Conservation (phyloP, 208 protist genomes). For the Leptomonas seymouri region DNA sequence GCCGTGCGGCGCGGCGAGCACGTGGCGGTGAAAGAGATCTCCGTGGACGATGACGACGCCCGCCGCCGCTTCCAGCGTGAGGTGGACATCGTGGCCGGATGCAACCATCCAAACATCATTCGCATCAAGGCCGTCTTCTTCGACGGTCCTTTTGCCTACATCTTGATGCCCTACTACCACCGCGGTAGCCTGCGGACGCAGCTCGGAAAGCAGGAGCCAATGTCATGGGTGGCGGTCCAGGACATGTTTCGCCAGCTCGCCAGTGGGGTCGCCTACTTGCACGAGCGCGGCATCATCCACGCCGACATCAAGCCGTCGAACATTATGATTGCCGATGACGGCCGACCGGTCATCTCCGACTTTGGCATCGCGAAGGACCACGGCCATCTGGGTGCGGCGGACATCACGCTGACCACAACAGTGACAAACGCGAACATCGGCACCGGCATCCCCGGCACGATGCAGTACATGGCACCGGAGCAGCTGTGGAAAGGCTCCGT, state of each 20-base stretch:
- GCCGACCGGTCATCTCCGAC: constrained; percentile 74
- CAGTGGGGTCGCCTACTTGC: constrained; percentile 69
- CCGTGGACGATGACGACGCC: constrained; percentile 52
- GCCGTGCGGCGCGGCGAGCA: constrained; percentile 55
- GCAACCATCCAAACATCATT: constrained; percentile 71
- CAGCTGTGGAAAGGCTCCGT: constrained; percentile 36
- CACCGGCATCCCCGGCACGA: constrained; percentile 34
- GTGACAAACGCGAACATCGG: constrained; percentile 27
- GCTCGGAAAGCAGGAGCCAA: constrained; percentile 41
- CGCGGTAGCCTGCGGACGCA: constrained; percentile 47
- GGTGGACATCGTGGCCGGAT: constrained; percentile 57
- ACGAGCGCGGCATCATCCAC: constrained; percentile 80
- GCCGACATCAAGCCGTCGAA: constrained; percentile 79
- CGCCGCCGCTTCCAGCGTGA: constrained; percentile 59
- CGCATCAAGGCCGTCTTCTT: constrained; percentile 79
- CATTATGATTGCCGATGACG: constrained; percentile 67
- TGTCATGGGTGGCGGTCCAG: constrained; percentile 55
- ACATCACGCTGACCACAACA: constrained; percentile 49
- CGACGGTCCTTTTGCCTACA: constrained; percentile 72
- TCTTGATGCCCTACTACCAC: constrained; percentile 62
- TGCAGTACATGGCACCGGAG: constrained; percentile 73
- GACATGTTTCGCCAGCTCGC: constrained; percentile 70
- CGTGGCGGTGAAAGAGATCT: constrained; percentile 69
- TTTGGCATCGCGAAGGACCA: constrained; percentile 79
- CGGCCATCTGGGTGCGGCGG: constrained; percentile 37